Evolutionary conservation across 345 rosid species (phyloP).

Genomic region (Zanthoxylum bungeanum): DNA sequence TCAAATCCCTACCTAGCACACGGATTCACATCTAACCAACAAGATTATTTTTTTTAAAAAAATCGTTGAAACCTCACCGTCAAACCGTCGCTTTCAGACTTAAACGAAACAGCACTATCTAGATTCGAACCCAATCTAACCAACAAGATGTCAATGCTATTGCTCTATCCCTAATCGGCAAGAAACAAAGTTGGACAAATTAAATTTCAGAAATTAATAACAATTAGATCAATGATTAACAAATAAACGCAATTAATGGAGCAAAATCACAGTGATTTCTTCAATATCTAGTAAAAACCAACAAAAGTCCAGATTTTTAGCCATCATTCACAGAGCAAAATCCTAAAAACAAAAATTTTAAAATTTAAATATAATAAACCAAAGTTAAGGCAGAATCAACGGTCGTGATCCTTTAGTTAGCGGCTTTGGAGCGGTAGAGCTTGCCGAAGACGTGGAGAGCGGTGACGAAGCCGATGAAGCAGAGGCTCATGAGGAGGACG

Average conservation of each 20-base stretch:
- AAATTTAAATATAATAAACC: background rate
- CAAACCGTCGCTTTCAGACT: too few species aligned
- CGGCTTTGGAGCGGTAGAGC: conserved; percentile 67
- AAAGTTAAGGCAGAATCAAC: conserved; percentile 13
- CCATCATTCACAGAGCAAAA: conserved; percentile 22
- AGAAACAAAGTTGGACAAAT: too few species aligned
- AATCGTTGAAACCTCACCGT: too few species aligned
- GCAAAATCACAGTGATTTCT: background rate
- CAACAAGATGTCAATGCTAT: too few species aligned
- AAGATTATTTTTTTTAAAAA: too few species aligned
- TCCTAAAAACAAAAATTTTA: background rate
- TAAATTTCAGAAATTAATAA: too few species aligned
- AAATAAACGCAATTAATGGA: background rate
- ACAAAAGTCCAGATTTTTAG: background rate
- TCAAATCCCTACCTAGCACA: too few species aligned
- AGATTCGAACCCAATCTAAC: too few species aligned
- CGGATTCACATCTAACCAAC: too few species aligned
- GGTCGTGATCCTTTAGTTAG: conserved; percentile 27
- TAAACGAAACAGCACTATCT: too few species aligned
- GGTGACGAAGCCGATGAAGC: conserved; percentile 95
- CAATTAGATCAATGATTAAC: background rate
- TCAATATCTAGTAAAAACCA: background rate
- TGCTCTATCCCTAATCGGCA: background rate
- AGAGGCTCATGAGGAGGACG: conserved; percentile 88
- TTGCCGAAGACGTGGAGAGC: conserved; percentile 93